Percentiles rank a stretch among this genome's conserved stretches.
phyloP scores from a whole-genome alignment of 768 basidiomycete genomes.

The Amanita exitialis region DNA sequence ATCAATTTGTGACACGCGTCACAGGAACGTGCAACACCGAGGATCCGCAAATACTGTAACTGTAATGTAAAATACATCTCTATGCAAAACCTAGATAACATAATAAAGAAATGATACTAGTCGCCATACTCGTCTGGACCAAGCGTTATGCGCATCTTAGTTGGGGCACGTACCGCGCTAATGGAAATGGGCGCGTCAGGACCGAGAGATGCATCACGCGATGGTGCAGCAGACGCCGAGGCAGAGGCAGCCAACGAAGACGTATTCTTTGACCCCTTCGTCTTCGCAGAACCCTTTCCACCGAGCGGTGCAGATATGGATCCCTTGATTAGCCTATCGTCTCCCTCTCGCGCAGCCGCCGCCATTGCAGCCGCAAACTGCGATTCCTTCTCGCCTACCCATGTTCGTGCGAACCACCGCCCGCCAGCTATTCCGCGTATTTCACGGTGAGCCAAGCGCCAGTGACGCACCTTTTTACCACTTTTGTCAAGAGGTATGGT shows the following conservation, averaged over 20 bases:
- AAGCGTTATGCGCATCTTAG: slow-evolving; percentile 49
- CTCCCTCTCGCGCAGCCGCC: slow-evolving; percentile 23
- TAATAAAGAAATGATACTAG: neutral
- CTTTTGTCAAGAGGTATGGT: slow-evolving; percentile 56
- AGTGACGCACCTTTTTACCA: slow-evolving; percentile 52
- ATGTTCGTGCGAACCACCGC: slow-evolving; percentile 69
- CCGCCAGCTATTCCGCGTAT: slow-evolving; percentile 78
- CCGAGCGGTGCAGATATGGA: slow-evolving; percentile 36
- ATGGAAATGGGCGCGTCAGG: slow-evolving; percentile 29
- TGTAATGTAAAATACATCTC: slow-evolving; percentile 3
- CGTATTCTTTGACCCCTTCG: slow-evolving; percentile 28
- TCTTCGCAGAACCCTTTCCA: slow-evolving; percentile 29
- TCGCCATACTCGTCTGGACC: slow-evolving; percentile 5
- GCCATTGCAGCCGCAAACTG: slow-evolving; percentile 37
- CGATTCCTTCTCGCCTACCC: slow-evolving; percentile 81
- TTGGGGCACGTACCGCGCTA: slow-evolving; percentile 36
- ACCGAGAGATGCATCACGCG: slow-evolving; percentile 45
- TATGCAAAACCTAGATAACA: slow-evolving; percentile 5
- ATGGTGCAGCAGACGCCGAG: slow-evolving; percentile 40
- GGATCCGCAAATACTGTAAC: neutral
- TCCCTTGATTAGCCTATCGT: slow-evolving; percentile 23
- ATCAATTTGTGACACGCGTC: neutral
- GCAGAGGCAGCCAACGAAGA: slow-evolving; percentile 24
- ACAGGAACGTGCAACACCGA: neutral
- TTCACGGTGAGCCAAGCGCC: slow-evolving; percentile 69